Base-by-base conservation (phyloP, 2,329 filamentous ascomycete genomes). In the Delphinella strobiligena region DNA sequence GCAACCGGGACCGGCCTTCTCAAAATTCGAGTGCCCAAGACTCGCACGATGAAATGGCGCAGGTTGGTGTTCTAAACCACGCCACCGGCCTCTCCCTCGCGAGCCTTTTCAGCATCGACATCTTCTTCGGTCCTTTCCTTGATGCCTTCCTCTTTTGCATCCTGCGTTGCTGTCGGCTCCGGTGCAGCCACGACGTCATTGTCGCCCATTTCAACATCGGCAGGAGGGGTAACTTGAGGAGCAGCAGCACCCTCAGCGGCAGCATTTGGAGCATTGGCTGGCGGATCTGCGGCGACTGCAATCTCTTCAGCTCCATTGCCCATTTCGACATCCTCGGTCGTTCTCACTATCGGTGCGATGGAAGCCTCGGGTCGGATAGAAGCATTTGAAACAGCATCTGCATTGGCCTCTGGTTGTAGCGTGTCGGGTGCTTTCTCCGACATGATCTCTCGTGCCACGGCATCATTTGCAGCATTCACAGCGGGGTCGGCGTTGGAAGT, bases 101-200 rank as follows among this genome's bases (percentile, higher is more conserved):
- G 34, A 33, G 36, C 34, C 40, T 38, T 45, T 42, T 60, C 57
- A 4, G 44, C 56, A 3, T 48, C 43, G 2, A 48, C 49, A 31
- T 59, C 49, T 19, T 55, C 51, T 3, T 47, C 41, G 16, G 48
- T 47, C 7, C 55, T 44, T 43, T 59, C 54, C 36, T 45, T 38
- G 10, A 48, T 38, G n/a, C 53, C 55, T 30, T 52, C 52, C 19
- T 55, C 54, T 42, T 53, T 55, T 37, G 49, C 49, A 5, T 12
- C 16, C 12, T 27, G 7, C 7, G 12, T 27, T 7, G 7, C 22
- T 22, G 36, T n/a, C 15, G 24, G 5, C 15, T 31, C 33, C 17
- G 16, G 31, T 14, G 36, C 41, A 31, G 38, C 41, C 10, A 36
- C 38, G 12, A 15, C 39, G 10, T 37, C 39, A 12, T 17, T 17